These are phyloP conservation scores for Sugiyamaella floridensis DNA, from an alignment of 805 yeast species.

Conservation along the genomic window DNA sequence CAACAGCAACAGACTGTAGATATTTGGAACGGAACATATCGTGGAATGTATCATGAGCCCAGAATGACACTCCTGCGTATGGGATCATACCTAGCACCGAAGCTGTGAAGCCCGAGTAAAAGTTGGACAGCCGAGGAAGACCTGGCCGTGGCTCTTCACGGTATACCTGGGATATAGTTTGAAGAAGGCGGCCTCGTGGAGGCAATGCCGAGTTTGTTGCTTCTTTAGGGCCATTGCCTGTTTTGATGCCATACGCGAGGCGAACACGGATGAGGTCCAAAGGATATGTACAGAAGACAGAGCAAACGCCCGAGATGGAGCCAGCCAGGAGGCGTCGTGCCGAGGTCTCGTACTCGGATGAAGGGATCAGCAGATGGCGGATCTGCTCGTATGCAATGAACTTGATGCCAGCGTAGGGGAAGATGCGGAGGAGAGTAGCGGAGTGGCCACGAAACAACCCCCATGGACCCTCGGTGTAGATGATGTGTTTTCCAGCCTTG, in stretches of 20 bases:
- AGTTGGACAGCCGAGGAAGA: constrained; percentile 46
- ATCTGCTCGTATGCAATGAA: constrained; percentile 95
- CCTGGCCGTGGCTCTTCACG: constrained; percentile 19
- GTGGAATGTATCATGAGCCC: constrained; percentile 86
- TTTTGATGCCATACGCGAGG: constrained; percentile 62
- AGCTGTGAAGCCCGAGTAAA: constrained; percentile 90
- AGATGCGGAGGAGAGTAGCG: constrained; percentile 81
- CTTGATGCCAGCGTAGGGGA: constrained; percentile 96
- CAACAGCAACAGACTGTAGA: constrained; percentile 43
- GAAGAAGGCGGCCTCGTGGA: constrained; percentile 21
- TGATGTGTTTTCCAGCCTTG: constrained; percentile 63
- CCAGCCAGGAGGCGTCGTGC: constrained; percentile 79
- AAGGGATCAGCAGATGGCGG: constrained; percentile 70
- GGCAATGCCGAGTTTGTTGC: not conserved
- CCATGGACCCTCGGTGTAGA: constrained; percentile 56
- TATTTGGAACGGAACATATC: constrained; percentile 67
- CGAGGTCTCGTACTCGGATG: constrained; percentile 68
- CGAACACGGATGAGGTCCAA: constrained; percentile 85
- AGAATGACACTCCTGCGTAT: constrained; percentile 95
- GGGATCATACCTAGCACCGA: constrained; percentile 95
- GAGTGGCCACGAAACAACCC: constrained; percentile 96
- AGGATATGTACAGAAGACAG: constrained; percentile 88
- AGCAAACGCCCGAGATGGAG: constrained; percentile 77
- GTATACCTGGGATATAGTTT: constrained; percentile 28
- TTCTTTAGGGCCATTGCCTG: not conserved